phyloP scores from a whole-genome alignment of 2,329 filamentous ascomycete genomes.

The Fusarium sp. region DNA sequence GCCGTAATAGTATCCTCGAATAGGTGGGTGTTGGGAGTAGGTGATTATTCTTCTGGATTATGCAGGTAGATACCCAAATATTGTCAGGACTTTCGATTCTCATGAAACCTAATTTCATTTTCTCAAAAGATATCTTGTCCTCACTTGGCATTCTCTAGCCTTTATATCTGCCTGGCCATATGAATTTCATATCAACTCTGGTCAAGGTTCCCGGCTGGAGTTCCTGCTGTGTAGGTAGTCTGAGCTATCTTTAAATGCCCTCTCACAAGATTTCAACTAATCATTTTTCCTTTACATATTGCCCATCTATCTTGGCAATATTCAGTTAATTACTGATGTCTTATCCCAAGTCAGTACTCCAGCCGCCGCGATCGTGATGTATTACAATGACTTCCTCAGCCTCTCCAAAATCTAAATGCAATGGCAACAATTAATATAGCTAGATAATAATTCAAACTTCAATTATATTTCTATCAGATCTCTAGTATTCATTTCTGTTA shows the following conservation, averaged over 20 bases:
- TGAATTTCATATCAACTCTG: neutral
- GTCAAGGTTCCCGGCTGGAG: accelerated
- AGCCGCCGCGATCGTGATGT: accelerated
- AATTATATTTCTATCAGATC: accelerated
- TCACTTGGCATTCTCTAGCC: neutral
- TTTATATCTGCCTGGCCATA: neutral
- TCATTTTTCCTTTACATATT: accelerated
- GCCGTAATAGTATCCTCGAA: too few species aligned
- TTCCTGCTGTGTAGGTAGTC: neutral
- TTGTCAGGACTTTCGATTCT: too few species aligned
- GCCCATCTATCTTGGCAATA: accelerated
- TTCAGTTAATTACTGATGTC: accelerated
- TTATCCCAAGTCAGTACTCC: accelerated
- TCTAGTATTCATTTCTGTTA: neutral
- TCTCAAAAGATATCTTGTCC: accelerated
- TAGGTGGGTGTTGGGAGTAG: neutral
- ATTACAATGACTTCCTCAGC: accelerated
- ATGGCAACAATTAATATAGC: accelerated
- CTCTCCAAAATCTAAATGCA: too few species aligned
- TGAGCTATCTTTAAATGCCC: neutral
- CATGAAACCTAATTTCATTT: neutral
- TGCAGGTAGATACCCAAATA: neutral
- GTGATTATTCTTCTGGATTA: neutral
- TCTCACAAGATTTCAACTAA: accelerated
- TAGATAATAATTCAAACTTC: neutral